Evolutionary conservation across 1,139 yeast species (phyloP).

Genomic region (Taiozyma sp.): DNA sequence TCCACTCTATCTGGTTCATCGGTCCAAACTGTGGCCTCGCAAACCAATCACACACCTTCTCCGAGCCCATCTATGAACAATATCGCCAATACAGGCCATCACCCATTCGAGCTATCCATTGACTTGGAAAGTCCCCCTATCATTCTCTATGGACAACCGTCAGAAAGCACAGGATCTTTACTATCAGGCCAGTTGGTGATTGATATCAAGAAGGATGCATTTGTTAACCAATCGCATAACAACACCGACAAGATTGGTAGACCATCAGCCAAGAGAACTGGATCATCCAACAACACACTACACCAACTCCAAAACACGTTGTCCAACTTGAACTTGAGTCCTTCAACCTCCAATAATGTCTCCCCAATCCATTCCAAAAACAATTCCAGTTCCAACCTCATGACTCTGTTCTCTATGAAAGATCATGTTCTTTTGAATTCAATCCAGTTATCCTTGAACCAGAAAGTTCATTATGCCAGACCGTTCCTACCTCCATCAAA

Average conservation of each 20-base stretch:
- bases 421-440: conserved; percentile 24
- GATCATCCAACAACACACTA: conserved; percentile 14
- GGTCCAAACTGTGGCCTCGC: conserved; percentile 1
- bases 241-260: conserved; percentile 17
- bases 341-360: conserved; percentile 14
- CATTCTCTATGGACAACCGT: conserved; percentile 71
- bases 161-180: conserved; percentile 80
- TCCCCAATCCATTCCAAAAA: conserved; percentile 20
- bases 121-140: conserved; percentile 88
- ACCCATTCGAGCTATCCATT: conserved; percentile 47
- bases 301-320: conserved; percentile 17
- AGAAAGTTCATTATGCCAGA: conserved; percentile 56
- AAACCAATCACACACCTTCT: neutral
- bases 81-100: conserved; percentile 13
- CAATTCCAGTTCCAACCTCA: conserved; percentile 17
- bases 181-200: conserved; percentile 63
- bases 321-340: conserved; percentile 18
- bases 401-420: conserved; percentile 15
- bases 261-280: conserved; percentile 12
- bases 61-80: conserved; percentile 10
- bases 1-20: conserved; percentile 9
- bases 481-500: conserved; percentile 58
- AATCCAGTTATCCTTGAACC: conserved; percentile 64
- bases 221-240: conserved; percentile 10
- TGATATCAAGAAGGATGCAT: conserved; percentile 24